These are phyloP conservation scores for Kodamaea alishanica DNA, from an alignment of 1,139 yeast species.

Conservation along the genomic window DNA sequence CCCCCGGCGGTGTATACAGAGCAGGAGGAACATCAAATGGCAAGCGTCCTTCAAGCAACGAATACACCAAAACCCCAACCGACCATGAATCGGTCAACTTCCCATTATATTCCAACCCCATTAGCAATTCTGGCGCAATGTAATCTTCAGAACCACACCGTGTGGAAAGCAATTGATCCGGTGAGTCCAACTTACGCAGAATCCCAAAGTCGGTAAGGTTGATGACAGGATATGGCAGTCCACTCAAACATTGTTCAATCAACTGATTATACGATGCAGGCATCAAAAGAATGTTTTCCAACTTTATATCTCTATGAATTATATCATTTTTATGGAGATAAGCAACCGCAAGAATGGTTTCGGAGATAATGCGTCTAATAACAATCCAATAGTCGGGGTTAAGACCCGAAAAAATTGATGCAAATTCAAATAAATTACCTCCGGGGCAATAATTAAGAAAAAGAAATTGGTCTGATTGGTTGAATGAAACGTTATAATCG, in stretches of 20 bases:
- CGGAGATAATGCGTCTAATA: conserved; percentile 62
- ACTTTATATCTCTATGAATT: conserved; percentile 84
- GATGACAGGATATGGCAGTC: conserved; percentile 39
- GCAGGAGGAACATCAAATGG: conserved; percentile 74
- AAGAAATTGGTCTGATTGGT: conserved; percentile 41
- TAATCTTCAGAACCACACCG: conserved; percentile 96
- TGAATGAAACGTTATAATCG: conserved; percentile 20
- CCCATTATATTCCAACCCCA: conserved; percentile 91
- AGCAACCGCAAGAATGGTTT: conserved; percentile 63
- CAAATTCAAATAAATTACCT: conserved; percentile 74
- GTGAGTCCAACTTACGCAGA: conserved; percentile 60
- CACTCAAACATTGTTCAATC: conserved; percentile 9
- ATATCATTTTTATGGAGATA: conserved; percentile 66
- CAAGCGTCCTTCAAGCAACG: conserved; percentile 75
- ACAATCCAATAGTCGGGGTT: conserved; percentile 39
- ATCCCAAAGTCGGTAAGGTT: conserved; percentile 87
- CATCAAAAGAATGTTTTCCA: conserved; percentile 71
- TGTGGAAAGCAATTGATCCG: conserved; percentile 65
- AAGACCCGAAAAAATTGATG: conserved; percentile 26
- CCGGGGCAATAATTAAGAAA: conserved; percentile 77
- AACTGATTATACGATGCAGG: conserved; percentile 26
- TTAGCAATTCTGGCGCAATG: conserved; percentile 85
- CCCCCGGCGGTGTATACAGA: conserved; percentile 32
- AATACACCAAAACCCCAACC: conserved; percentile 81
- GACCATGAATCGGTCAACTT: conserved; percentile 92